Percentiles rank a stretch among this genome's conserved stretches.
Conservation (phyloP, 768 basidiomycete species). For the Infundibulicybe gibba region DNA sequence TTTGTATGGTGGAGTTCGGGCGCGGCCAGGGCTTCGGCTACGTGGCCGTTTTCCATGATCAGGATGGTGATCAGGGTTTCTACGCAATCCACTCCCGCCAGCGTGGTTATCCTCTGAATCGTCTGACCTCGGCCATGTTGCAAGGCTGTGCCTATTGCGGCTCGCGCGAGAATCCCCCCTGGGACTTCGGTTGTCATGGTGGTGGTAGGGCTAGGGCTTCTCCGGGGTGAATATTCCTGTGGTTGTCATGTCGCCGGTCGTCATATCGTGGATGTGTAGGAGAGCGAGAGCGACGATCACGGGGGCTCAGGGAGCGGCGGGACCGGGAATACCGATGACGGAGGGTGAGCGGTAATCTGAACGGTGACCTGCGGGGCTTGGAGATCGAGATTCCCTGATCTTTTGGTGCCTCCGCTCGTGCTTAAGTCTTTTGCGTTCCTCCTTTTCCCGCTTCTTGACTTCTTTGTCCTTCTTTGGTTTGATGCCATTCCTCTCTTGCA, state of each 20-base stretch:
- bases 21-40: constrained; percentile 29
- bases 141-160: constrained; percentile 20
- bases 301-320: constrained; percentile 43
- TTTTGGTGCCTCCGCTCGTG: constrained; percentile 31
- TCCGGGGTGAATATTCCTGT: constrained; percentile 20
- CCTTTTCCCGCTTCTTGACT: constrained; percentile 49
- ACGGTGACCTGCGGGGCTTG: constrained; percentile 8
- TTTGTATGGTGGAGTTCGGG: constrained; percentile 31
- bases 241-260: constrained; percentile 18
- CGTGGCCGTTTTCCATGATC: constrained; percentile 36
- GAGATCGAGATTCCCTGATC: constrained; percentile 18
- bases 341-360: constrained; percentile 18
- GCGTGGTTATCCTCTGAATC: constrained; percentile 41
- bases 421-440: constrained; percentile 40
- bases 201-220: constrained; percentile 29
- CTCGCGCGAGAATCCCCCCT: constrained; percentile 16
- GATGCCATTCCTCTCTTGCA: constrained; percentile 81
- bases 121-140: constrained; percentile 45
- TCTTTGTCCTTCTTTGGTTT: constrained; percentile 78
- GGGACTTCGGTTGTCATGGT: constrained; percentile 27
- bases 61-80: constrained; percentile 20
- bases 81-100: constrained; percentile 19
- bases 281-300: constrained; percentile 37
- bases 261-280: constrained; percentile 18
- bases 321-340: constrained; percentile 32